Percentiles rank a stretch among this genome's conserved stretches.
Conservation (phyloP, 768 basidiomycete species). For the Astraeus odoratus region DNA sequence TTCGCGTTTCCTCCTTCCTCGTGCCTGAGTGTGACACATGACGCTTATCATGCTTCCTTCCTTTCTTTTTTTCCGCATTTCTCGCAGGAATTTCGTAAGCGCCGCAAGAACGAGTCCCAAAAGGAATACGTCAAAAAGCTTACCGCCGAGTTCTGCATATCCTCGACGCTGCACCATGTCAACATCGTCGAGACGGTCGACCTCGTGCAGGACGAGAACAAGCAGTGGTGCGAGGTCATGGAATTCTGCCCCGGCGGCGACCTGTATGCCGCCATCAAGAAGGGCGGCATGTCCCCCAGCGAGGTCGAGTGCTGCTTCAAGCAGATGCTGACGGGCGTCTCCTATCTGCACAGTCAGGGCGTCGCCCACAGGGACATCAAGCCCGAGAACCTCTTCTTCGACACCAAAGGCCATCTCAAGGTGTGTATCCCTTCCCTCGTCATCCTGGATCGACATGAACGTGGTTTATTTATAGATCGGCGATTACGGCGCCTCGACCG, state of each 20-base stretch:
- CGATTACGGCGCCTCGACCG: conserved; percentile 98
- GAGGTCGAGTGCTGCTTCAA: conserved; percentile 98
- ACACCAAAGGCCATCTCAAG: conserved; percentile 89
- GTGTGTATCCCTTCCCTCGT: conserved; percentile 33
- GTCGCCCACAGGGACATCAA: conserved; percentile 98
- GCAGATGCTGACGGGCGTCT: conserved; percentile 84
- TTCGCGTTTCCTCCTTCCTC: conserved; percentile 2
- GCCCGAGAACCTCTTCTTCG: conserved; percentile 95
- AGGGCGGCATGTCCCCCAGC: conserved; percentile 83
- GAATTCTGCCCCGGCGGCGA: conserved; percentile 99
- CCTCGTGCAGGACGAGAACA: conserved; percentile 94
- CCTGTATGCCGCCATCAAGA: conserved; percentile 98
- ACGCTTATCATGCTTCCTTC: no score
- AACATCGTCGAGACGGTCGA: conserved; percentile 99
- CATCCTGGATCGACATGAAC: background rate
- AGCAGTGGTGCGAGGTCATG: conserved; percentile 99
- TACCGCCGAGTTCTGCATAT: conserved; percentile 98
- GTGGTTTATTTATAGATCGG: conserved; percentile 60
- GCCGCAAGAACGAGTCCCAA: conserved; percentile 96
- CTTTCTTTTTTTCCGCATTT: no score
- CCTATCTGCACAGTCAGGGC: conserved; percentile 92
- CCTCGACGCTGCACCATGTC: conserved; percentile 86
- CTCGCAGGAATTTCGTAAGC: conserved; percentile 89
- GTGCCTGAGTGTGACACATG: no score
- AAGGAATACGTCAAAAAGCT: conserved; percentile 99